phyloP scores from a whole-genome alignment of 305 asterid genomes.

The Salvia sclarea region DNA sequence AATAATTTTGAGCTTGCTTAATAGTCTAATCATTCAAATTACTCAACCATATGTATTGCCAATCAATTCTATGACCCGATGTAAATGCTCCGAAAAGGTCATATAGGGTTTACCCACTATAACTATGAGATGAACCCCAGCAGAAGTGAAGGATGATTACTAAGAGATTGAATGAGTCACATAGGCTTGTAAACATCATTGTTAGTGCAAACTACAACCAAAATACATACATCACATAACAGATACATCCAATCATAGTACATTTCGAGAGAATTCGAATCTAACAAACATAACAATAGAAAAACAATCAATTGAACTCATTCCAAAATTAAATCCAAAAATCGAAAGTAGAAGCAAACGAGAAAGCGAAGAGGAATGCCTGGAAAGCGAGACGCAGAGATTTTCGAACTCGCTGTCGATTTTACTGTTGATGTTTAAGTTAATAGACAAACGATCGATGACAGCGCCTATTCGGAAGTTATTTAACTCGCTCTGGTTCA shows the following conservation, averaged over 20 bases:
- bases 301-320: slow-evolving; percentile 7
- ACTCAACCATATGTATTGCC: too few relatives aligned
- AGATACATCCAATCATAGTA: not conserved
- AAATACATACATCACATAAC: not conserved
- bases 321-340: not conserved
- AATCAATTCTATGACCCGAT: too few relatives aligned
- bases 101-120: not conserved
- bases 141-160: not conserved
- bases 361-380: slow-evolving; percentile 38
- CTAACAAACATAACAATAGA: not conserved
- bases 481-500: slow-evolving; percentile 34
- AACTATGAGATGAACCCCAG: not conserved
- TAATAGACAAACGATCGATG: slow-evolving; percentile 42
- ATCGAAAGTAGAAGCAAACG: not conserved
- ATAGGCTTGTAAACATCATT: too few relatives aligned
- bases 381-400: slow-evolving; percentile 71
- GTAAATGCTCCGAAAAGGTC: not conserved
- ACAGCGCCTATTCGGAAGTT: slow-evolving; percentile 50
- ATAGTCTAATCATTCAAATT: too few relatives aligned
- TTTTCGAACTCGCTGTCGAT: slow-evolving; percentile 41
- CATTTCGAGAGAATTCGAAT: not conserved
- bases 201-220: too few relatives aligned
- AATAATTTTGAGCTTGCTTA: too few relatives aligned
- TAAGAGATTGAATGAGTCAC: not conserved
- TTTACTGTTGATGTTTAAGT: slow-evolving; percentile 22